Percentiles rank a stretch among this genome's conserved stretches.
phyloP scores from a whole-genome alignment of 306 rosid genomes.

The Crataegus laevigata region DNA sequence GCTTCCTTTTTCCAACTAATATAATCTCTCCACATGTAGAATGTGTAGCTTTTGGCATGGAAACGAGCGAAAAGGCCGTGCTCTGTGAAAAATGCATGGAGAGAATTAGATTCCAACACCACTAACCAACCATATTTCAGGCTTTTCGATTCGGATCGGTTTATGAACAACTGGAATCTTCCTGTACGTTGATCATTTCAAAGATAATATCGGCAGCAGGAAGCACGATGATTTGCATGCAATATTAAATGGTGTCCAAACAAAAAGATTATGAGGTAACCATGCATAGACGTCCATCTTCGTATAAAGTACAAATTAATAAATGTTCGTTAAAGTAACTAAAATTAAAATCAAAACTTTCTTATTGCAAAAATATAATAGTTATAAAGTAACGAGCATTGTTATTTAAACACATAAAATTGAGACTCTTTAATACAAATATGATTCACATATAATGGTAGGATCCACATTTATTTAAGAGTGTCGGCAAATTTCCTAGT shows the following conservation, averaged over 20 bases:
- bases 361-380: too few species aligned
- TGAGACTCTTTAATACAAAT: too few species aligned
- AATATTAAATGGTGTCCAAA: not conserved
- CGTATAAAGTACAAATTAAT: not conserved
- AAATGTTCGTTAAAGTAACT: not conserved
- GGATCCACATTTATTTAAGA: not conserved
- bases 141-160: not conserved
- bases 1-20: constrained; percentile 37
- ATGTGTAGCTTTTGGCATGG: constrained; percentile 28
- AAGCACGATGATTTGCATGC: not conserved
- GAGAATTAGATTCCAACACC: constrained; percentile 27
- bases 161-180: not conserved
- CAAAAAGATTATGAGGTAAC: not conserved
- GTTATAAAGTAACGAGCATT: too few species aligned
- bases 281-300: not conserved
- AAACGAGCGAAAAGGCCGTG: constrained; percentile 36
- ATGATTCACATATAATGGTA: too few species aligned
- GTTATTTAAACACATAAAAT: not conserved
- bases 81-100: constrained; percentile 1
- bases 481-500: not conserved
- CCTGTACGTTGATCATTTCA: not conserved
- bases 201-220: not conserved
- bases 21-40: constrained; percentile 6
- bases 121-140: not conserved
- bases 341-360: not conserved